These are phyloP conservation scores for Penicillium sp. DNA, from an alignment of 2,329 filamentous ascomycete species.

Conservation along the genomic window DNA sequence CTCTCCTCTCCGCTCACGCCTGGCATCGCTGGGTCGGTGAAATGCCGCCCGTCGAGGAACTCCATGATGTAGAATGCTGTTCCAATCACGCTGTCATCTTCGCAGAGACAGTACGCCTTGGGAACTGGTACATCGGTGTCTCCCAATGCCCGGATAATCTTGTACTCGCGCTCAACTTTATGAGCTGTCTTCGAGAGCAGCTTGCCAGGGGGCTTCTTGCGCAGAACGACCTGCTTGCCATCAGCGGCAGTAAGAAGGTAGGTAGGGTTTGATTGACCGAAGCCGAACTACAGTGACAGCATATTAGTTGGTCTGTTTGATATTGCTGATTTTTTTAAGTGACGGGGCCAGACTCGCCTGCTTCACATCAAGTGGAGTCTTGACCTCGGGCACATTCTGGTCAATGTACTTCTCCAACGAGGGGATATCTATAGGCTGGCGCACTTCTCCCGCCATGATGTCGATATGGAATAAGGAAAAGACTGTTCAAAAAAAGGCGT, in stretches of 20 bases:
- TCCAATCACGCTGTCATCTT: conserved; percentile 75
- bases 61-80: conserved; percentile 98
- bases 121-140: conserved; percentile 83
- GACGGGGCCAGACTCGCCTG: conserved; percentile 60
- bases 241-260: conserved; percentile 80
- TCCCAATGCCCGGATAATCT: conserved; percentile 80
- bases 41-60: conserved; percentile 89
- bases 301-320: conserved; percentile 3
- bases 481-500: neutral
- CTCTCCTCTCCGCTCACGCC: conserved; percentile 68
- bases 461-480: neutral
- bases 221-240: conserved; percentile 76
- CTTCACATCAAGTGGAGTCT: conserved; percentile 80
- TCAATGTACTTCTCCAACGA: conserved; percentile 77
- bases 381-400: conserved; percentile 76
- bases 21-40: conserved; percentile 83
- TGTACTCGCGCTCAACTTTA: conserved; percentile 93
- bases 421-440: conserved; percentile 83
- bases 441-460: conserved; percentile 77
- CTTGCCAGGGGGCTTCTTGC: conserved; percentile 96
- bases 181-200: conserved; percentile 92
- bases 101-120: conserved; percentile 78
- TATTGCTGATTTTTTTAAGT: neutral
- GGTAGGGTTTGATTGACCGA: conserved; percentile 95
- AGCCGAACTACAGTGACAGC: conserved; percentile 69